Evolutionary conservation across 2,329 filamentous ascomycete genomes (phyloP).

Genomic region (Elsinoe australis): DNA sequence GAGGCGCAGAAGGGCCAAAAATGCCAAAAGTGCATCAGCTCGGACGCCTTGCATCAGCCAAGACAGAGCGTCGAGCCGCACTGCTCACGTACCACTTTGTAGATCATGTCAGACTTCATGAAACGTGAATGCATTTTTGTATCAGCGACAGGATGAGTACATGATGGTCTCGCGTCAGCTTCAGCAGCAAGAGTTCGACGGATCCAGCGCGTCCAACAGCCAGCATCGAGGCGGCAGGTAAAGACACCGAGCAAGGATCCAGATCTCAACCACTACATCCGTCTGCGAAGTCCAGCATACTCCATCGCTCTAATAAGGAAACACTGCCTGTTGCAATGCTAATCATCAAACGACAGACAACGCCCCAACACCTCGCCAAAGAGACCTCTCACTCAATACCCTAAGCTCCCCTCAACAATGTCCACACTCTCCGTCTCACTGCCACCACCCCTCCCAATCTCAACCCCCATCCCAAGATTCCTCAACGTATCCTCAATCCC

Average conservation of each 20-base stretch:
- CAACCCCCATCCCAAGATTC: slow-evolving; percentile 36
- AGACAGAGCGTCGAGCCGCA: too few relatives aligned
- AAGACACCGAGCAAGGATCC: slow-evolving; percentile 3
- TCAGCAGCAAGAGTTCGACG: not conserved
- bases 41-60: too few relatives aligned
- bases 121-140: too few relatives aligned
- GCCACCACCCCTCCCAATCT: slow-evolving; percentile 25
- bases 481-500: slow-evolving; percentile 40
- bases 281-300: not conserved
- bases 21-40: not conserved
- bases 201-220: slow-evolving; percentile 14
- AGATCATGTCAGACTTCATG: too few relatives aligned
- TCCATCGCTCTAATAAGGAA: not conserved
- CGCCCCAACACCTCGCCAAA: slow-evolving; percentile 14
- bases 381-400: not conserved
- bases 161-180: slow-evolving; percentile 4
- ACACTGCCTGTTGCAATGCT: not conserved
- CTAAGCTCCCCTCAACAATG: slow-evolving; percentile 26
- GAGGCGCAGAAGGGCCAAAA: slow-evolving; percentile 8
- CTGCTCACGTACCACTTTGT: too few relatives aligned
- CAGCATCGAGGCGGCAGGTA: slow-evolving; percentile 8
- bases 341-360: not conserved
- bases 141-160: too few relatives aligned
- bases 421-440: slow-evolving; percentile 17
- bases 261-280: not conserved